A percentile compares a stretch with the other conserved stretches of the same genome.
Evolutionary conservation across 306 rosid genomes (phyloP).

Genomic region (Geum urbanum): DNA sequence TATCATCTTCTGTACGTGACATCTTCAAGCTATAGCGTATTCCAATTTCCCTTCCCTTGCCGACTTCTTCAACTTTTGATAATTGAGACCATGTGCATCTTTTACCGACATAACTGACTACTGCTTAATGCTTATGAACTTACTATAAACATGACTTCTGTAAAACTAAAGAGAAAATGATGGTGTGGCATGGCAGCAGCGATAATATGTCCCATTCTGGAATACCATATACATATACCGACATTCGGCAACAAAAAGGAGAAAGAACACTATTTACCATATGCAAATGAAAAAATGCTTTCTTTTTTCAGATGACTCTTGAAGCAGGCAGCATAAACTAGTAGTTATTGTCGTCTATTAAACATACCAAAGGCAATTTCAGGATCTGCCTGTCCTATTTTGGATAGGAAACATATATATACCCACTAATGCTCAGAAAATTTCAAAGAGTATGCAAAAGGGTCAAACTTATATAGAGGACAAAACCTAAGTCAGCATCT

Average conservation of each 20-base stretch:
- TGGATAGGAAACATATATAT: too few relatives aligned
- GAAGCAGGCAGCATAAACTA: neutral
- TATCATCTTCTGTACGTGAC: too few relatives aligned
- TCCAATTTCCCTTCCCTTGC: too few relatives aligned
- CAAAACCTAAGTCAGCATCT: slow-evolving; percentile 17
- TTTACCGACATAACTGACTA: too few relatives aligned
- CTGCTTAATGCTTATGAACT: too few relatives aligned
- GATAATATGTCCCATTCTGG: too few relatives aligned
- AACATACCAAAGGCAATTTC: neutral
- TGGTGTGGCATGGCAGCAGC: neutral
- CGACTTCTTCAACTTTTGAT: too few relatives aligned
- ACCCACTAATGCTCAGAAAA: neutral
- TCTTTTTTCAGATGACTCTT: slow-evolving; percentile 13
- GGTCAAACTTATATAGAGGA: neutral
- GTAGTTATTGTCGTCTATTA: neutral
- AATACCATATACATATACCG: too few relatives aligned
- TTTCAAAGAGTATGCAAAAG: neutral
- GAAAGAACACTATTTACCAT: slow-evolving; percentile 28
- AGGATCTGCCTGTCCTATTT: neutral
- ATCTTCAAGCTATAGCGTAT: too few relatives aligned
- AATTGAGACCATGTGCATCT: too few relatives aligned
- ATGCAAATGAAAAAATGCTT: slow-evolving; percentile 19
- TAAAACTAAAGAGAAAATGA: neutral
- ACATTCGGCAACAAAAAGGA: too few relatives aligned
- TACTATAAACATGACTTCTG: neutral